Conservation (phyloP, 768 basidiomycete species). For the Amanita exitialis region DNA sequence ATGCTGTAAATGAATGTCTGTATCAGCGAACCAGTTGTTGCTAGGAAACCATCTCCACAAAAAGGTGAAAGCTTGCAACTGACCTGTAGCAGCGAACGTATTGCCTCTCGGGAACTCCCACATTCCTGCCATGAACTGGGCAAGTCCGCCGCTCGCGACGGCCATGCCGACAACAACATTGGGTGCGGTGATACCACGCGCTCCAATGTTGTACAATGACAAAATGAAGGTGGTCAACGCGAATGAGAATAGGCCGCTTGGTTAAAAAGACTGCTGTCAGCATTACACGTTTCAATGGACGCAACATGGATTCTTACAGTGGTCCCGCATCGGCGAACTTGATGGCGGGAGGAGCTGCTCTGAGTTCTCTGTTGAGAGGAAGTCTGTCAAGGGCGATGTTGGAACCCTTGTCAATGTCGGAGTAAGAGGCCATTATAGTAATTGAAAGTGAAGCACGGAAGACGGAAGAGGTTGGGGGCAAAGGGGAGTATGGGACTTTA, state of each 20-base stretch:
- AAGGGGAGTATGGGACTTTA: too few species aligned
- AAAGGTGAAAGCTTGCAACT: constrained; percentile 30
- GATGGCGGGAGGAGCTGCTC: background rate
- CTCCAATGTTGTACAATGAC: constrained; percentile 59
- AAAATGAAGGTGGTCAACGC: constrained; percentile 77
- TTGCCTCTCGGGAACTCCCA: constrained; percentile 74
- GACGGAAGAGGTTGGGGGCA: too few species aligned
- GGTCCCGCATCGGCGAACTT: constrained; percentile 45
- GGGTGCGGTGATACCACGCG: constrained; percentile 42
- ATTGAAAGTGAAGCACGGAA: too few species aligned
- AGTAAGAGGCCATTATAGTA: background rate
- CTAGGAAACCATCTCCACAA: background rate
- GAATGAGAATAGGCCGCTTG: constrained; percentile 72
- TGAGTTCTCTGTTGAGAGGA: background rate
- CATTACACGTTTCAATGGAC: too few species aligned
- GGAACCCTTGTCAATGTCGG: background rate
- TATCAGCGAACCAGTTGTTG: background rate
- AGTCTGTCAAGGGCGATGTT: background rate
- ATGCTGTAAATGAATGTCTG: constrained; percentile 36
- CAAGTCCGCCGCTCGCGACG: constrained; percentile 73
- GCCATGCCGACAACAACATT: constrained; percentile 86
- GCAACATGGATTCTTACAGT: constrained; percentile 25
- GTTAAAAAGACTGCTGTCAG: background rate
- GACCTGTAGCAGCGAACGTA: constrained; percentile 63
- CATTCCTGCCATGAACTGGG: constrained; percentile 83